These are phyloP conservation scores for Cryomyces antarcticus DNA, from an alignment of 495 filamentous ascomycete species.

Conservation along the genomic window DNA sequence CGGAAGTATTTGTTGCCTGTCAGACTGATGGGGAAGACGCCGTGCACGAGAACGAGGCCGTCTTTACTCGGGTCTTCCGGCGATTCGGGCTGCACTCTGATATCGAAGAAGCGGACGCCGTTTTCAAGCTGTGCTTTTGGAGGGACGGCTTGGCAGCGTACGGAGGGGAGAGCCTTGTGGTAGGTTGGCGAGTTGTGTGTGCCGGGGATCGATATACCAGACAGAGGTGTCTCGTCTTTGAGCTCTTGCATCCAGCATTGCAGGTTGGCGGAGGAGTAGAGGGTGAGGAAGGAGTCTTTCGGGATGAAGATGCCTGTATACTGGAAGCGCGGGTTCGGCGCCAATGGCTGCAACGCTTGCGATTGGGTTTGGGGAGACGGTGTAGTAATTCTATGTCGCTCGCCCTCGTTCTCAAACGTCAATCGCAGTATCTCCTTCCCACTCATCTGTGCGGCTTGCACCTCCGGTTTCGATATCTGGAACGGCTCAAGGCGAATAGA, in stretches of 20 bases:
- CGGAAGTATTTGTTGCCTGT: conserved; percentile 56
- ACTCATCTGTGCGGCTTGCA: conserved; percentile 23
- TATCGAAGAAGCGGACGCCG: conserved; percentile 86
- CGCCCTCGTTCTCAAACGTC: conserved; percentile 37
- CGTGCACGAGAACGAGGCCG: conserved; percentile 47
- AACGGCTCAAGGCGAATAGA: conserved; percentile 38
- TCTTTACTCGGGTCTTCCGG: conserved; percentile 34
- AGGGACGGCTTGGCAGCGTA: conserved; percentile 75
- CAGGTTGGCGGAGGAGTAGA: conserved; percentile 55
- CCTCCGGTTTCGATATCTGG: conserved; percentile 31
- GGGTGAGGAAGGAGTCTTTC: conserved; percentile 40
- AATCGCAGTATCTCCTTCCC: conserved; percentile 37
- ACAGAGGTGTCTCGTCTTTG: conserved; percentile 44
- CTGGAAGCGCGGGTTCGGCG: conserved; percentile 33
- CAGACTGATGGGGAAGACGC: conserved; percentile 52
- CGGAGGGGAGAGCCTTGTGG: conserved; percentile 67
- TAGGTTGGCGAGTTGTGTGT: conserved; percentile 88
- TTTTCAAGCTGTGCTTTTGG: conserved; percentile 63
- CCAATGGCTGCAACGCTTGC: conserved; percentile 32
- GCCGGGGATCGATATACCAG: conserved; percentile 74
- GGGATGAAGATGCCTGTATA: conserved; percentile 59
- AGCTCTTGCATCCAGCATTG: conserved; percentile 65
- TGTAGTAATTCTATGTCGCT: conserved; percentile 39
- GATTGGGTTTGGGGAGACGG: conserved; percentile 34
- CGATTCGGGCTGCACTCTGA: conserved; percentile 49